Conservation (phyloP, 345 rosid genomes). For the Hirschfeldia incana region DNA sequence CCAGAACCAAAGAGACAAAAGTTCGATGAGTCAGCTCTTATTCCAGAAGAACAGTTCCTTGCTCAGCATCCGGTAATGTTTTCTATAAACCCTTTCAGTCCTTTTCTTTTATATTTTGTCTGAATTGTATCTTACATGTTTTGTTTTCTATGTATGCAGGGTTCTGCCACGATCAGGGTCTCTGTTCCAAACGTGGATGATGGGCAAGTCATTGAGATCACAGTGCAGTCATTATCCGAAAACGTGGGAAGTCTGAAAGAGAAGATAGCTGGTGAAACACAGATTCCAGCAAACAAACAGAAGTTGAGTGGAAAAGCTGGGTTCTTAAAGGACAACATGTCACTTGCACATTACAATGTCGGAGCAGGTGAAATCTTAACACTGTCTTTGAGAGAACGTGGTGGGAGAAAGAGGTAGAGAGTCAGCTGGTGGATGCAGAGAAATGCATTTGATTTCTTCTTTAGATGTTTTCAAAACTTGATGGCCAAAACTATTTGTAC, state of each 20-base stretch:
- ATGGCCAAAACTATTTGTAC: background rate
- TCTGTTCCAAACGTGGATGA: conserved; percentile 55
- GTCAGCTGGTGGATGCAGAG: conserved; percentile 28
- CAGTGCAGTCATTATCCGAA: conserved; percentile 70
- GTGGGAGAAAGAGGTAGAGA: conserved; percentile 77
- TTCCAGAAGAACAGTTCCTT: background rate
- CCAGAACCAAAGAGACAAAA: background rate
- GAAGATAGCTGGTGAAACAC: conserved; percentile 87
- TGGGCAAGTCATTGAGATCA: conserved; percentile 69
- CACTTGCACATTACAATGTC: conserved; percentile 80
- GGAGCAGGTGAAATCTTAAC: conserved; percentile 62
- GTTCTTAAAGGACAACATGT: conserved; percentile 36
- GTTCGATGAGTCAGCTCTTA: background rate
- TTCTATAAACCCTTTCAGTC: background rate
- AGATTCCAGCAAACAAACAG: conserved; percentile 45
- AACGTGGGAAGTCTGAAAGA: conserved; percentile 84
- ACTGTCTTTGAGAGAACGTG: conserved; percentile 78
- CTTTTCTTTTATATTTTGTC: background rate
- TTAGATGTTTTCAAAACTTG: background rate
- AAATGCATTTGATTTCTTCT: conserved; percentile 15
- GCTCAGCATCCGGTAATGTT: conserved; percentile 41
- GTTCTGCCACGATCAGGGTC: background rate
- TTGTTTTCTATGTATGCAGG: background rate
- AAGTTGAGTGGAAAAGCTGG: background rate
- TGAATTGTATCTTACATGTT: background rate